These are phyloP conservation scores for Closterium sp. DNA, from an alignment of 139 green algal genomes.

Conservation along the genomic window DNA sequence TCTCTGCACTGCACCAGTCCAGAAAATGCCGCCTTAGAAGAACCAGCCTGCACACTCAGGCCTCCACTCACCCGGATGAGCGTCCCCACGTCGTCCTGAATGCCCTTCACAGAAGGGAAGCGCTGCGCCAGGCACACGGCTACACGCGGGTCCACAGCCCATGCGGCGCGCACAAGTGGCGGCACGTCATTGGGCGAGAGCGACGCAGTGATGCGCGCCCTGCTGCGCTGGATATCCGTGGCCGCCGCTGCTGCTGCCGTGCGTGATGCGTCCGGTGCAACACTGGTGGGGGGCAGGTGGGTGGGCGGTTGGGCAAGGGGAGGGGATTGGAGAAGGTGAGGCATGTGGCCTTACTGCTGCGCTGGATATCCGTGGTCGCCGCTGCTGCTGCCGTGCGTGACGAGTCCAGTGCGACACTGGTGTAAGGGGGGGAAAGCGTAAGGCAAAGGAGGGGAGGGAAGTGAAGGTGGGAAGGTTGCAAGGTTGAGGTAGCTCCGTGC, in stretches of 20 bases:
- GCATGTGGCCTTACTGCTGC: background rate
- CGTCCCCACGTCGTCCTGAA: constrained; percentile 4
- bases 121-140: constrained; percentile 18
- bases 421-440: background rate
- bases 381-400: background rate
- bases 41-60: background rate
- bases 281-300: too few relatives aligned
- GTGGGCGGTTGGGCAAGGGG: too few relatives aligned
- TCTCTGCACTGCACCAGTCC: background rate
- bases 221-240: background rate
- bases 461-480: too few relatives aligned
- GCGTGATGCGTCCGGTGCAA: background rate
- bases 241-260: background rate
- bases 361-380: background rate
- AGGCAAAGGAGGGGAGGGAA: background rate
- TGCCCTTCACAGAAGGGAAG: constrained; percentile 14
- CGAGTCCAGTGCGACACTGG: background rate
- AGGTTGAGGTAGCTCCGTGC: too few relatives aligned
- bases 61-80: background rate
- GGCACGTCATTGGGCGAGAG: background rate
- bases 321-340: background rate
- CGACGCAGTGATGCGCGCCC: background rate
- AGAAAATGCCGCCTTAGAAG: background rate
- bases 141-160: constrained; percentile 35
- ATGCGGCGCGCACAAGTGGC: constrained; percentile 25